Conservation (phyloP, 106 monocot genomes). For the Phalaenopsis aphrodite region DNA sequence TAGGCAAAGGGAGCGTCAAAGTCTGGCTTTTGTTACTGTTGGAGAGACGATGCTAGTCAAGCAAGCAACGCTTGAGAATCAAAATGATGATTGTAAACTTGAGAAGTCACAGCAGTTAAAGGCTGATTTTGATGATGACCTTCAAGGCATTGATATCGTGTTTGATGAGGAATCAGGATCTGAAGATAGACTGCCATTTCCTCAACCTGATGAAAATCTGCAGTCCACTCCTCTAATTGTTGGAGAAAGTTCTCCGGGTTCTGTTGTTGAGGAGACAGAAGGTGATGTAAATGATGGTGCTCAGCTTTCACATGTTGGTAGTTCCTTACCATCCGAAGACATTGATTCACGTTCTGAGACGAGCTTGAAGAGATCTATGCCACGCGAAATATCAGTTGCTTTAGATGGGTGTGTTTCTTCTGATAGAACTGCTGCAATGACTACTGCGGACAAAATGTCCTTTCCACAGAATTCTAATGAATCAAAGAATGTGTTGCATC, state of each 20-base stretch:
- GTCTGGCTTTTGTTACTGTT: slow-evolving; percentile 33
- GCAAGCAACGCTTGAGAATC: slow-evolving; percentile 25
- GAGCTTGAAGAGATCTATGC: slow-evolving; percentile 14
- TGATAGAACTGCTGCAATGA: slow-evolving; percentile 24
- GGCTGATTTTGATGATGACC: slow-evolving; percentile 78
- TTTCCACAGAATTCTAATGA: slow-evolving; percentile 46
- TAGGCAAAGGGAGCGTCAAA: slow-evolving; percentile 87
- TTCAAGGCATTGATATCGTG: slow-evolving; percentile 81
- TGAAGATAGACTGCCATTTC: slow-evolving; percentile 82
- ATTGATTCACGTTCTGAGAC: slow-evolving; percentile 23
- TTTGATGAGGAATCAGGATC: slow-evolving; percentile 96
- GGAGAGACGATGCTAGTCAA: slow-evolving; percentile 45
- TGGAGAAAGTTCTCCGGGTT: slow-evolving; percentile 71
- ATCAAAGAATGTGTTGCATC: slow-evolving; percentile 35
- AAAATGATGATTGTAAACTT: slow-evolving; percentile 30
- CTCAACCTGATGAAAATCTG: slow-evolving; percentile 80
- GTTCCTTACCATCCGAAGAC: slow-evolving; percentile 22
- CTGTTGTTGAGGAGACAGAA: slow-evolving; percentile 73
- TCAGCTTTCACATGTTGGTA: slow-evolving; percentile 19
- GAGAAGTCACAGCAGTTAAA: slow-evolving; percentile 55
- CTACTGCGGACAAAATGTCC: slow-evolving; percentile 14
- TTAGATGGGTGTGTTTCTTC: slow-evolving; percentile 22
- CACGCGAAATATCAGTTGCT: slow-evolving; percentile 10
- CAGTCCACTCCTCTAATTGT: slow-evolving; percentile 43
- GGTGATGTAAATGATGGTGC: slow-evolving; percentile 37